Conservation (phyloP, 2,329 filamentous ascomycete genomes). For the Paecilomyces variotii region DNA sequence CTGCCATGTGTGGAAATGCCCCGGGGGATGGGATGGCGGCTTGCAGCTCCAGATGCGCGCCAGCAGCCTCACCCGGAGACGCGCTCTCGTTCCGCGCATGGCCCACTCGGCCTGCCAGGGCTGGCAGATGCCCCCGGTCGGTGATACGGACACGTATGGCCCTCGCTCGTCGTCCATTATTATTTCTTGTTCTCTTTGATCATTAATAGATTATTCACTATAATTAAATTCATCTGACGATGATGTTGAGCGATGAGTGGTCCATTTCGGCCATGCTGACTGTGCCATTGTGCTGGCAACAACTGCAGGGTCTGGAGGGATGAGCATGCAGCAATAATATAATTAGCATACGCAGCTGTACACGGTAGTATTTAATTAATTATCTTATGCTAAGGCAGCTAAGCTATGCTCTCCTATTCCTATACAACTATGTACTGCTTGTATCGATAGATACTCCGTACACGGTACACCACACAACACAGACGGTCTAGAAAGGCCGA, state of each 20-base stretch:
- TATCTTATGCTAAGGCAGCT: too few species aligned
- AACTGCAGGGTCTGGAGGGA: background rate
- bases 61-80: slow-evolving; percentile 18
- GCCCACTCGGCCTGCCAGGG: background rate
- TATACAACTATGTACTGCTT: too few species aligned
- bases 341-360: background rate
- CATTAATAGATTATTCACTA: too few species aligned
- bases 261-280: background rate
- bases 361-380: too few species aligned
- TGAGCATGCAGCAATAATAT: background rate
- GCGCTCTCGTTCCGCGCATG: slow-evolving; percentile 14
- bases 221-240: too few species aligned
- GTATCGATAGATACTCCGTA: too few species aligned
- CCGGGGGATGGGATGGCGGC: slow-evolving; percentile 5
- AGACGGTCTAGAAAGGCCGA: background rate
- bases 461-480: background rate
- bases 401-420: too few species aligned
- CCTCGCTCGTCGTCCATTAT: background rate
- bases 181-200: background rate
- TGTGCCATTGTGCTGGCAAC: background rate
- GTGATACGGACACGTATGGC: background rate
- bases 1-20: background rate
- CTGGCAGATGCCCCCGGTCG: background rate
- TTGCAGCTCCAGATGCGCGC: slow-evolving; percentile 5
- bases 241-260: background rate